Evolutionary conservation across 768 basidiomycete species (phyloP), one percentile per base, ranked within the genome.

Genomic region (Polyporus arcularius): DNA sequence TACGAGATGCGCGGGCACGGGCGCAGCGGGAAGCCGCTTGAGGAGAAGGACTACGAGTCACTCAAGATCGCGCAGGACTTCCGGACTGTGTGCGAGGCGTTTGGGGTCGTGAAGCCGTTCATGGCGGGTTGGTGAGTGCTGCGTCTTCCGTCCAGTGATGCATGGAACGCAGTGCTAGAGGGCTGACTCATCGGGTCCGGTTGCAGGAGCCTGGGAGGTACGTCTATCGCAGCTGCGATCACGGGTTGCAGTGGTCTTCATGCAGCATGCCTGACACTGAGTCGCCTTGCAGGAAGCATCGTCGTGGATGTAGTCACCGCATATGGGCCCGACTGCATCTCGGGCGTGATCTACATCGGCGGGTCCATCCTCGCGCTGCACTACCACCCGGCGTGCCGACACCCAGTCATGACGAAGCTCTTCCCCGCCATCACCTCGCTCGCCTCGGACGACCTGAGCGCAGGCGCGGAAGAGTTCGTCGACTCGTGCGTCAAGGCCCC

Each of bases 1-100:
- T 73, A 72, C 59, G 73, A 74, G 61, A 62, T 71, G 61, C 69
- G 73, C 26, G 73, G 73, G 38, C 71, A 73, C 57, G 72, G 70
- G 7, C 65, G 71, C 6, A 71, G 68, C 60, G 70, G 60, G 28
- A 66, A 67, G 53, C 71, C 71, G 9, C 32, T 62, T 39, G 53
- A 58, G 3, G 54, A 55, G 43, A 64, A 60, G 38, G 68, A 59
- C 38, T 74, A 72, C 58, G 53, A 21, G 28, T 65, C 67, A 11
- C 12, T 50, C 16, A 53, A 58, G 26, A 61, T 65, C 42, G 73
- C 73, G 38, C 70, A 70, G 54, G 72, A 74, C 64, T 74, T 71
- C 63, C 32, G 51, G 32, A 63, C 68, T 16, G 70, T 73, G n/a
- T 68, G 66, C 55, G 67, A 71, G 7, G 70, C 61, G 21, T 72